A percentile compares a stretch with the other conserved stretches of the same genome.
These are phyloP conservation scores for Ceratobasidium sp. DNA, from an alignment of 1,284 basidiomycete species.

Conservation along the genomic window DNA sequence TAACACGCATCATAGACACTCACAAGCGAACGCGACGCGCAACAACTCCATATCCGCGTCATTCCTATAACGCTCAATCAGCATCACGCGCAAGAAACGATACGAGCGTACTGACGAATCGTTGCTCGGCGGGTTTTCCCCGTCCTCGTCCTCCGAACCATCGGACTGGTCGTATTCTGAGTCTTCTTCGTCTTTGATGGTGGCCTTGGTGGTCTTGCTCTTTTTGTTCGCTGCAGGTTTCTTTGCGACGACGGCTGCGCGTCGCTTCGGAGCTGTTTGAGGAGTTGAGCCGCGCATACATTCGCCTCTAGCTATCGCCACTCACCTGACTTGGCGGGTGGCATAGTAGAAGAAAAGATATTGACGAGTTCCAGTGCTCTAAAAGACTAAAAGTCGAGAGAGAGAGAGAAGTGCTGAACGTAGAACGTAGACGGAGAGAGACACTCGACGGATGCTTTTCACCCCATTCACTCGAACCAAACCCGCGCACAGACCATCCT, in stretches of 20 bases:
- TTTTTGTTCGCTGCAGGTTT: neutral
- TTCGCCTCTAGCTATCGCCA: neutral
- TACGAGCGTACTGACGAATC: constrained; percentile 12
- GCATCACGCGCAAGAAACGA: neutral
- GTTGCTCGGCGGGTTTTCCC: constrained; percentile 8
- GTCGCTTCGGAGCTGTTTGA: constrained; percentile 2
- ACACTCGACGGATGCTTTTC: constrained; percentile 11
- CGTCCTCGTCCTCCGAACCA: neutral
- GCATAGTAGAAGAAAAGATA: constrained; percentile 44
- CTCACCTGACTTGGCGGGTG: constrained; percentile 10
- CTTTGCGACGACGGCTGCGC: neutral
- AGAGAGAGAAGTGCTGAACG: too few species aligned
- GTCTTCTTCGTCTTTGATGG: neutral
- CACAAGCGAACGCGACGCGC: constrained; percentile 36
- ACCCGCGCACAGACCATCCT: constrained; percentile 16
- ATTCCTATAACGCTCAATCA: neutral
- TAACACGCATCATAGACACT: neutral
- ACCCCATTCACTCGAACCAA: too few species aligned
- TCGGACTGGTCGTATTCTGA: constrained; percentile 1
- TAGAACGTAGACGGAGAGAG: too few species aligned
- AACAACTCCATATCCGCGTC: constrained; percentile 32
- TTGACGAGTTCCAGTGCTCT: neutral
- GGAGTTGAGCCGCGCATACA: constrained; percentile 34
- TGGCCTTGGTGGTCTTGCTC: constrained; percentile 14
- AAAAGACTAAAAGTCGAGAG: too few species aligned